Evolutionary conservation across 805 yeast species (phyloP), one percentile per base, ranked within the genome.

Genomic region (Yarrowia sp.): DNA sequence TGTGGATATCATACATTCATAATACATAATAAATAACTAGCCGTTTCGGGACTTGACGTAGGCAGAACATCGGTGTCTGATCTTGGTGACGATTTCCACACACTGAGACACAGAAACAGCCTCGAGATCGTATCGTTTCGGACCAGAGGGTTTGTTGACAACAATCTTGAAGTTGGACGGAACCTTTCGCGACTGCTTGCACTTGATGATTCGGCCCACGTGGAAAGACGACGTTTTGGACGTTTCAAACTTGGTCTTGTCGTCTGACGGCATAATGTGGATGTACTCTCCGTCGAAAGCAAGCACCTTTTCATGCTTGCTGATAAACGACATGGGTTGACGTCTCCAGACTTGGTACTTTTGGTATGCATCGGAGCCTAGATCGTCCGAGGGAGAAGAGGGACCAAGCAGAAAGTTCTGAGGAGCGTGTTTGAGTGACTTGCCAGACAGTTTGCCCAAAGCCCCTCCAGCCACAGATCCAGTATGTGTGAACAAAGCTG

Each of bases 201-300:
- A 82, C 65, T 85, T 84, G 17, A 84, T 74, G 24, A 93, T 85
- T 71, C 90, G 96, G 19, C 89, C 83, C 10, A 92, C 84, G 71
- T 92, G 96, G 74, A 93, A 90, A 0, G 96, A 88, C 16, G 92
- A 85, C 0, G 97, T 92, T 72, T 92, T 92, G 69, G 88, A 83
- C 74, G 75, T 71, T 63, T 88, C 95, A 70, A 88, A 84, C 83
- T 90, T 84, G 69, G 82, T 83, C 66, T 84, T 81, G 66, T 90
- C 93, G 70, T 89, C 91, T 8, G 92, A 87, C 0, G 98, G 97
- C 70, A 90, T 84, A 56, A 93, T 83, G 71, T 92, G 93, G 14
- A 93, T 84, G 71, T 91, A 92, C 70, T 91, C 96, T n/a, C 98
- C 98, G 75, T 93, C 98, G 40, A 93, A 84, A 1, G 95, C 92